phyloP scores from a whole-genome alignment of 208 protist genomes.

The Leishmania mexicana region DNA sequence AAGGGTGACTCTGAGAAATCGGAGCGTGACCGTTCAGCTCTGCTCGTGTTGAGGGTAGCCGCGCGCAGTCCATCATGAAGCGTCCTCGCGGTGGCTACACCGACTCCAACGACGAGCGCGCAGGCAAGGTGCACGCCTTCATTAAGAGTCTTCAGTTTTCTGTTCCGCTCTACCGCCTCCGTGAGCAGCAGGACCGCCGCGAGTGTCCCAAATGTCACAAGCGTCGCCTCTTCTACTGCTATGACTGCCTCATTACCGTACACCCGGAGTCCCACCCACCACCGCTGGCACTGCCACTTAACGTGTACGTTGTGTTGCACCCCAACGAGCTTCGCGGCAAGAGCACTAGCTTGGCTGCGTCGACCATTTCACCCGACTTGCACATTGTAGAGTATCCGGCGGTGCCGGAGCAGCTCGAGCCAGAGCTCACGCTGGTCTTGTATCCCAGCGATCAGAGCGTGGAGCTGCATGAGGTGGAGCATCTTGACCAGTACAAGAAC shows the following conservation, averaged over 20 bases:
- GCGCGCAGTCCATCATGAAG: slow-evolving; percentile 46
- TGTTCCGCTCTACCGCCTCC: slow-evolving; percentile 60
- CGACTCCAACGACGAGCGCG: slow-evolving; percentile 61
- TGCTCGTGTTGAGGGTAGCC: not conserved
- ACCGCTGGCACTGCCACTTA: slow-evolving; percentile 71
- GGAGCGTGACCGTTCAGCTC: not conserved
- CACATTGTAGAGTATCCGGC: slow-evolving; percentile 82
- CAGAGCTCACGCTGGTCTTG: slow-evolving; percentile 77
- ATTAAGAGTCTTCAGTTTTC: slow-evolving; percentile 76
- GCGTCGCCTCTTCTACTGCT: slow-evolving; percentile 87
- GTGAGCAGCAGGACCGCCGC: slow-evolving; percentile 61
- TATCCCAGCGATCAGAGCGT: slow-evolving; percentile 85
- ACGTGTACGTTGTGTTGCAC: slow-evolving; percentile 91
- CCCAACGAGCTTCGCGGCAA: slow-evolving; percentile 89
- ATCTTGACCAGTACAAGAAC: slow-evolving; percentile 80
- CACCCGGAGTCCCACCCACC: slow-evolving; percentile 86
- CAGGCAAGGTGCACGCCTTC: slow-evolving; percentile 61
- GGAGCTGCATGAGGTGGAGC: slow-evolving; percentile 61
- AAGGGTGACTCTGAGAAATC: not conserved
- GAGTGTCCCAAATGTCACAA: slow-evolving; percentile 78
- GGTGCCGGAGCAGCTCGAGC: slow-evolving; percentile 63
- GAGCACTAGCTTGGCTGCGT: slow-evolving; percentile 93
- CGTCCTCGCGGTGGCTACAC: slow-evolving; percentile 67
- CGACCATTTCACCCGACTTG: slow-evolving; percentile 84
- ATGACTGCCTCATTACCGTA: slow-evolving; percentile 86